Conservation (phyloP, 2,329 filamentous ascomycete species). For the Lomentospora prolificans region DNA sequence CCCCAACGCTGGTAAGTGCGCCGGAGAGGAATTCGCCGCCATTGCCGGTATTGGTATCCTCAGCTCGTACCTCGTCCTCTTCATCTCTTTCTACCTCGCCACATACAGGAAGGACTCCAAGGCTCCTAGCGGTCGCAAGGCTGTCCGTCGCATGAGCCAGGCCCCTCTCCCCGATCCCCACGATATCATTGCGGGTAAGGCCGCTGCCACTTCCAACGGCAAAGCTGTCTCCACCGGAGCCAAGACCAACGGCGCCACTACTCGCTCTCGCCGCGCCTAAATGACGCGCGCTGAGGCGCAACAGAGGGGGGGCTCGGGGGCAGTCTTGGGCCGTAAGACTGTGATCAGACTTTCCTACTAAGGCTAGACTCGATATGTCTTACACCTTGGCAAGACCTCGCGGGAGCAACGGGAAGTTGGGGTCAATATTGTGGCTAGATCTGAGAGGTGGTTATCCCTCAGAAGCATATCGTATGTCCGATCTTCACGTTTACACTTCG, state of each 20-base stretch:
- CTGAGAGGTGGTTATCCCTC: background rate
- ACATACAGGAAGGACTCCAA: conserved; percentile 88
- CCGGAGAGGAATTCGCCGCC: conserved; percentile 93
- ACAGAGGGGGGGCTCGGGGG: conserved; percentile 25
- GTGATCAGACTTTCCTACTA: background rate
- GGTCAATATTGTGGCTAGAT: background rate
- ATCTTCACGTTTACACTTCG: background rate
- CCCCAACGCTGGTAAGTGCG: conserved; percentile 77
- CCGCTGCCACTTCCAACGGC: conserved; percentile 44
- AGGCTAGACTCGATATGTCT: no score
- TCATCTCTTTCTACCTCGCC: conserved; percentile 97
- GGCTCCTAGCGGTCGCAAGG: conserved; percentile 70
- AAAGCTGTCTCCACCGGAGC: conserved; percentile 42
- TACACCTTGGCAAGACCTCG: no score
- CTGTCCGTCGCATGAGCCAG: conserved; percentile 55
- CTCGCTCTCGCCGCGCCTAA: conserved; percentile 59
- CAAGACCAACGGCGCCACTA: conserved; percentile 50
- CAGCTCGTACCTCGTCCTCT: conserved; percentile 90
- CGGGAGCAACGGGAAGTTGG: background rate
- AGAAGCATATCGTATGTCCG: background rate
- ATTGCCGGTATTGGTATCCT: conserved; percentile 87
- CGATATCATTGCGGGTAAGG: conserved; percentile 36
- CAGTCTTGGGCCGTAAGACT: background rate
- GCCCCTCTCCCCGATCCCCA: conserved; percentile 73
- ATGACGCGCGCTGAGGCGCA: background rate